Conservation (phyloP, 2,329 filamentous ascomycete genomes). For the Aspergillus oerlinghausenensis region DNA sequence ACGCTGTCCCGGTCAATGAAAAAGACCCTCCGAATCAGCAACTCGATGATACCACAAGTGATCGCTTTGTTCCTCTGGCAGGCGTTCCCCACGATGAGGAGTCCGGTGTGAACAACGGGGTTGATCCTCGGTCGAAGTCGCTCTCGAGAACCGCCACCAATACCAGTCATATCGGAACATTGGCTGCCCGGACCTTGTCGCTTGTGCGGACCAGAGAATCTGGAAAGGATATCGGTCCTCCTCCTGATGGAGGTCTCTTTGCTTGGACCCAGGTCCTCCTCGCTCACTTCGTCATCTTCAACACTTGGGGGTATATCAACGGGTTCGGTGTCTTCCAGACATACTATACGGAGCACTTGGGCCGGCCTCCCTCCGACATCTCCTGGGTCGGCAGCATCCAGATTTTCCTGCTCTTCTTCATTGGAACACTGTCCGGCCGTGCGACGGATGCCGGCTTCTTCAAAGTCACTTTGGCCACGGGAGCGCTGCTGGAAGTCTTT, state of each 20-base stretch:
- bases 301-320: slow-evolving; percentile 52
- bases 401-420: slow-evolving; percentile 48
- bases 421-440: slow-evolving; percentile 49
- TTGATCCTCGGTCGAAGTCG: slow-evolving; percentile 6
- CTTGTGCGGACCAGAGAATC: slow-evolving; percentile 35
- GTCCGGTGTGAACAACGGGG: slow-evolving; percentile 9
- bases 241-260: slow-evolving; percentile 48
- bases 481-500: slow-evolving; percentile 42
- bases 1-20: not conserved
- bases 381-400: slow-evolving; percentile 52
- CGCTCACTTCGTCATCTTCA: slow-evolving; percentile 52
- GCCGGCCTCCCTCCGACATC: slow-evolving; percentile 44
- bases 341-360: slow-evolving; percentile 44
- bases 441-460: slow-evolving; percentile 51
- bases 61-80: slow-evolving; percentile 7
- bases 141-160: slow-evolving; percentile 22
- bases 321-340: slow-evolving; percentile 56
- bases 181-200: slow-evolving; percentile 30
- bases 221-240: slow-evolving; percentile 33
- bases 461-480: slow-evolving; percentile 39
- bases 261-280: slow-evolving; percentile 55
- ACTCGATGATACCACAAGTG: slow-evolving; percentile 7
- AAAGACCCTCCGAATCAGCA: not conserved
- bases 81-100: slow-evolving; percentile 14
- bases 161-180: slow-evolving; percentile 19